Evolutionary conservation across 2,329 filamentous ascomycete genomes (phyloP).

Genomic region (Paecilomyces sp.): DNA sequence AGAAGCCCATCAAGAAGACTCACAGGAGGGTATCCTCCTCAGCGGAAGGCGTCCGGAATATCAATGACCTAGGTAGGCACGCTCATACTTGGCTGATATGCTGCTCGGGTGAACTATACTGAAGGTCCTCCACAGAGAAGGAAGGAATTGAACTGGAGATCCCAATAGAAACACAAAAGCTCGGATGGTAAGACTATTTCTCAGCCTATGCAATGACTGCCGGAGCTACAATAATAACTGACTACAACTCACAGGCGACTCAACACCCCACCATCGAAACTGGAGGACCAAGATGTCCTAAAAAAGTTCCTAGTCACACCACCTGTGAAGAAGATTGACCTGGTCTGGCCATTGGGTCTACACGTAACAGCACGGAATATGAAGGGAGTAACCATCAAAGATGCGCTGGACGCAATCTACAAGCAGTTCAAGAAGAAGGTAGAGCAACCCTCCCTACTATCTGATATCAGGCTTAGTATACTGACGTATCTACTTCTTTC

Average conservation of each 20-base stretch:
- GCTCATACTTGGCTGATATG: background rate
- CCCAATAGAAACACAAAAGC: conserved; percentile 74
- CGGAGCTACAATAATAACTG: no score
- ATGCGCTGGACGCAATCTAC: conserved; percentile 89
- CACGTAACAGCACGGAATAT: conserved; percentile 85
- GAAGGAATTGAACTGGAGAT: conserved; percentile 65
- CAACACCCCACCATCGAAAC: conserved; percentile 69
- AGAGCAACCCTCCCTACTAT: conserved; percentile 26
- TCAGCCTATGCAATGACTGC: background rate
- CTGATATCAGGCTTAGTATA: background rate
- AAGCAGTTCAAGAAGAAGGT: conserved; percentile 97
- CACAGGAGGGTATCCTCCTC: conserved; percentile 67
- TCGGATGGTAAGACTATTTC: conserved; percentile 64
- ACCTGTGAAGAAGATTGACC: conserved; percentile 86
- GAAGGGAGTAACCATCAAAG: conserved; percentile 95
- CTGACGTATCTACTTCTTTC: background rate
- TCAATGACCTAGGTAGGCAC: conserved; percentile 72
- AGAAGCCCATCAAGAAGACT: conserved; percentile 40
- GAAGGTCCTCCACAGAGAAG: conserved; percentile 52
- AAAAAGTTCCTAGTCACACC: conserved; percentile 75
- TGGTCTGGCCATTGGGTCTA: conserved; percentile 82
- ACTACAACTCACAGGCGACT: conserved; percentile 63
- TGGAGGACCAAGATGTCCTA: conserved; percentile 79
- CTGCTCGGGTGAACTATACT: background rate
- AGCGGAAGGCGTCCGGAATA: conserved; percentile 68